Percentiles rank a stretch among this genome's conserved stretches.
Conservation (phyloP, 1,284 basidiomycete species). For the Leucoagaricus sp. region DNA sequence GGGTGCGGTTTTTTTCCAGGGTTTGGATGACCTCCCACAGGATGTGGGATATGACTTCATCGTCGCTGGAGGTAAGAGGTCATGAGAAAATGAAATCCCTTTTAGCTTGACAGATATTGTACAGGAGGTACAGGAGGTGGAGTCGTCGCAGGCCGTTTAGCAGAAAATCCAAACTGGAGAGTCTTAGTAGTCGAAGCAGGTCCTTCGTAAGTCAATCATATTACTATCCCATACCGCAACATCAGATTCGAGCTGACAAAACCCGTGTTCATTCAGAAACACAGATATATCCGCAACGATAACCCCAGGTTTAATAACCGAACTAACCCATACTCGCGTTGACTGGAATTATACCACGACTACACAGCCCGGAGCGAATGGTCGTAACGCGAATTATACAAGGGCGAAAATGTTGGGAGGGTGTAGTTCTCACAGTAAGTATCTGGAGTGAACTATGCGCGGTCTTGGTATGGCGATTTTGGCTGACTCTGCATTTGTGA, state of each 20-base stretch:
- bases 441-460: not conserved
- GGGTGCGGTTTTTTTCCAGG: not conserved
- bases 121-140: conserved; percentile 15
- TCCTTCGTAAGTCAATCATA: conserved; percentile 13
- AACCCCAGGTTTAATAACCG: conserved; percentile 12
- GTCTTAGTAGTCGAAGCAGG: conserved; percentile 18
- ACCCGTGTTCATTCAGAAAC: conserved; percentile 12
- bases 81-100: not conserved
- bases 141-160: conserved; percentile 13
- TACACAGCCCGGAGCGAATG: conserved; percentile 17
- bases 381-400: conserved; percentile 15
- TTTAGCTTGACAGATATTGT: not conserved
- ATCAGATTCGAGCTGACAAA: not conserved
- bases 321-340: conserved; percentile 1
- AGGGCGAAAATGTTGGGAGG: conserved; percentile 30
- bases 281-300: conserved; percentile 17
- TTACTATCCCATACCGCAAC: not conserved
- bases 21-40: conserved; percentile 5
- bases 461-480: not conserved
- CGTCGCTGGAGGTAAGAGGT: conserved; percentile 21
- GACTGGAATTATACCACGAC: conserved; percentile 23
- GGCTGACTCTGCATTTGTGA: not conserved
- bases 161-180: conserved; percentile 9
- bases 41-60: conserved; percentile 21
- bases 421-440: conserved; percentile 29